These are phyloP conservation scores for Neurospora sp. DNA, from an alignment of 2,329 filamentous ascomycete genomes.

Conservation along the genomic window DNA sequence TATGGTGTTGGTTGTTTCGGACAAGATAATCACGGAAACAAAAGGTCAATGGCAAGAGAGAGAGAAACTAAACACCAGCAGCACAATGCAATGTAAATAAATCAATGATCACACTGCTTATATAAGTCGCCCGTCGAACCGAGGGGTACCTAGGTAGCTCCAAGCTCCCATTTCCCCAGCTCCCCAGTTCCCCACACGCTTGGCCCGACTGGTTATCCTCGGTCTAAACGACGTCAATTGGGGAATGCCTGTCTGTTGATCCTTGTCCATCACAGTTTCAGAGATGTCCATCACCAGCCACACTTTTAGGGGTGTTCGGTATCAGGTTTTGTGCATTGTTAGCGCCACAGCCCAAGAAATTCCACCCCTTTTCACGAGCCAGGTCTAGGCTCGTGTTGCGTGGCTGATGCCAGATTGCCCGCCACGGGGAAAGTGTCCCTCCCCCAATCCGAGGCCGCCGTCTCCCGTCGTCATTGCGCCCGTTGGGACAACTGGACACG, in stretches of 20 bases:
- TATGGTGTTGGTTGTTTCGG: slow-evolving; percentile 3
- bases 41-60: background rate
- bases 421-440: background rate
- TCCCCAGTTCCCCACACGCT: background rate
- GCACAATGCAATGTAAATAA: background rate
- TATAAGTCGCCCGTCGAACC: background rate
- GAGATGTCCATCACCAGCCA: background rate
- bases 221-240: background rate
- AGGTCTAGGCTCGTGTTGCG: background rate
- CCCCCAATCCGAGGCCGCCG: background rate
- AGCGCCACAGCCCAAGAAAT: background rate
- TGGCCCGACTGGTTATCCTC: background rate
- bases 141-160: background rate
- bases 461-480: background rate
- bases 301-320: background rate
- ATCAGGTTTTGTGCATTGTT: background rate
- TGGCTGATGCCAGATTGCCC: background rate
- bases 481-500: background rate
- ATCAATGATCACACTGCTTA: background rate
- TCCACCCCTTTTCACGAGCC: background rate
- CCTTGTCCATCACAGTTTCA: background rate
- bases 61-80: background rate
- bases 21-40: background rate
- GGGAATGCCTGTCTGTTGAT: background rate
- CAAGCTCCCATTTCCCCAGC: background rate